A percentile compares a stretch with the other conserved stretches of the same genome.
These are phyloP conservation scores for Myxozyma lipomycoides DNA, from an alignment of 805 yeast genomes.

Conservation along the genomic window DNA sequence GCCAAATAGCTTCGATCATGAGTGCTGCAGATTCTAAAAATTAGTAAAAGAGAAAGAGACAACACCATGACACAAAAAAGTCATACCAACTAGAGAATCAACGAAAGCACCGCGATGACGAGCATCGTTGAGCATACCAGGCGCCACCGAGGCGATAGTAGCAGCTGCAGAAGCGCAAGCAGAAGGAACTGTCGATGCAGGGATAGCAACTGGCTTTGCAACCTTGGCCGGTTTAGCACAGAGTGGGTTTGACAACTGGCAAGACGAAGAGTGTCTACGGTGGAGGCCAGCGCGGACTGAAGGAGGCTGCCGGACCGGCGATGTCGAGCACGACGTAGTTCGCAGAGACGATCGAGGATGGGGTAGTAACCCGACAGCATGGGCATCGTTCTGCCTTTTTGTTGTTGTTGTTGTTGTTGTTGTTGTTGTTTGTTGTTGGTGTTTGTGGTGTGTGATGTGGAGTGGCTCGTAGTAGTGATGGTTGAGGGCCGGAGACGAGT, in stretches of 20 bases:
- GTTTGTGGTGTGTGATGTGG: neutral
- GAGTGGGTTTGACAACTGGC: neutral
- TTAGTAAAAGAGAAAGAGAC: slow-evolving; percentile 2
- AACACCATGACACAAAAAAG: slow-evolving; percentile 22
- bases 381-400: neutral
- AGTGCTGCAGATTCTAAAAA: slow-evolving; percentile 31
- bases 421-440: neutral
- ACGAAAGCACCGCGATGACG: slow-evolving; percentile 19
- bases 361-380: neutral
- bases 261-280: slow-evolving; percentile 20
- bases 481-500: neutral
- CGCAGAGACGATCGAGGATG: neutral
- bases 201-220: neutral
- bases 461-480: neutral
- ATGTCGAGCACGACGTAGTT: neutral
- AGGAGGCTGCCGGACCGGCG: neutral
- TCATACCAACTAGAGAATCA: slow-evolving; percentile 27
- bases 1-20: slow-evolving; percentile 36
- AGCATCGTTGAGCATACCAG: too few relatives aligned
- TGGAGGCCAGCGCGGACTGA: slow-evolving; percentile 2
- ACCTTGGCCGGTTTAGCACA: neutral
- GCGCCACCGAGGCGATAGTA: too few relatives aligned
- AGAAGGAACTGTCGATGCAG: slow-evolving; percentile 1
- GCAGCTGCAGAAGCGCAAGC: neutral
- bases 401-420: neutral